A percentile compares a stretch with the other conserved stretches of the same genome.
These are phyloP conservation scores for Calonectria crousiana DNA, from an alignment of 2,329 filamentous ascomycete species.

Conservation along the genomic window DNA sequence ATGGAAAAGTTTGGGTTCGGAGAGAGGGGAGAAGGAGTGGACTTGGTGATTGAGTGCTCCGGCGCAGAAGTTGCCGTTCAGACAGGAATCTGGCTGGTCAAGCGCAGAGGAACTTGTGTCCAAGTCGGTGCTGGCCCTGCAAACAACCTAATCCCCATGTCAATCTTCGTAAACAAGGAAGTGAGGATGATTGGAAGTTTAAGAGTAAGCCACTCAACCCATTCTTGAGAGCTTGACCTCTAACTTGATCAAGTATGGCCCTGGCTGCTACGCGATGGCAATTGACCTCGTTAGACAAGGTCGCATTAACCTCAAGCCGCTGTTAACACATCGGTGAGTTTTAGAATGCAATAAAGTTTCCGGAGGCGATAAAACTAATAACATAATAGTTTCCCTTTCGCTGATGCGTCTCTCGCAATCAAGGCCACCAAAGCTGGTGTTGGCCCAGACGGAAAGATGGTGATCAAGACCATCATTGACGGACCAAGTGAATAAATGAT, in stretches of 20 bases:
- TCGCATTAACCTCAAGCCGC: neutral
- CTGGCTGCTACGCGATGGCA: conserved; percentile 1
- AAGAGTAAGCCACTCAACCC: neutral
- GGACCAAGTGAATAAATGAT: neutral
- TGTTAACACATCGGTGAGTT: neutral
- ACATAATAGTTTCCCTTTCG: neutral
- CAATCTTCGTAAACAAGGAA: conserved; percentile 4
- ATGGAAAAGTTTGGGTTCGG: conserved; percentile 13
- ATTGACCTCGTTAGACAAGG: conserved; percentile 1
- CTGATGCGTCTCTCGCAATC: neutral
- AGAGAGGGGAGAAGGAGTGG: neutral
- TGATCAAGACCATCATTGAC: conserved; percentile 2
- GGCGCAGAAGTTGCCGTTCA: conserved; percentile 1
- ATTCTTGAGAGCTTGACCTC: neutral
- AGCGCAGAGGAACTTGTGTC: conserved; percentile 6
- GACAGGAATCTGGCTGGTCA: neutral
- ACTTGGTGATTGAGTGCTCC: neutral
- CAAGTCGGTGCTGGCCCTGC: neutral
- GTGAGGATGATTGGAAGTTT: conserved; percentile 2
- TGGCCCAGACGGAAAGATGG: conserved; percentile 3
- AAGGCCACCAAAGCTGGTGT: neutral
- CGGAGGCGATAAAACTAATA: neutral
- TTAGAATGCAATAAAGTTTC: neutral
- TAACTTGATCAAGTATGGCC: neutral
- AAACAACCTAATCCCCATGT: conserved; percentile 4